Percentiles rank a stretch among this genome's conserved stretches.
Evolutionary conservation across 495 filamentous ascomycete genomes (phyloP).

Genomic region (Arthonia radiata): DNA sequence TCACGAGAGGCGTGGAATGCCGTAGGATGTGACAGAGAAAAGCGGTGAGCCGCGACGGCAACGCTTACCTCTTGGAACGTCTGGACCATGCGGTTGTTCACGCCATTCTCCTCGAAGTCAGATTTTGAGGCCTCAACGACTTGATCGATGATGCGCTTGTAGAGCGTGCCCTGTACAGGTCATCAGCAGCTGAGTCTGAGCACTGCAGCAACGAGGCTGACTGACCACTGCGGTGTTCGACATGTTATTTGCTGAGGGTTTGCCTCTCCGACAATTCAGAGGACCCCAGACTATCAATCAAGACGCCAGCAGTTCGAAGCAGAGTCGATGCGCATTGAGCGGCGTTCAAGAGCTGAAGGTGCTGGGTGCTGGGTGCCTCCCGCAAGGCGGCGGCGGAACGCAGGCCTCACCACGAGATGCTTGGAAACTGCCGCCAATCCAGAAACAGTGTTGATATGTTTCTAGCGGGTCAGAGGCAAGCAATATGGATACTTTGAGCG

Average conservation of each 20-base stretch:
- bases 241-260: too few species aligned
- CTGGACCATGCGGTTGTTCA: constrained; percentile 59
- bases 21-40: too few species aligned
- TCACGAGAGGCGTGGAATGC: too few species aligned
- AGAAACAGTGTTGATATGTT: too few species aligned
- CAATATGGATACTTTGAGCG: too few species aligned
- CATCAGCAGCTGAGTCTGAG: too few species aligned
- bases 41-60: constrained; percentile 6
- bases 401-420: background rate
- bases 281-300: background rate
- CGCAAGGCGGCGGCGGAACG: background rate
- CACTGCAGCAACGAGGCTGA: too few species aligned
- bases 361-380: background rate
- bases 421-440: too few species aligned
- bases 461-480: too few species aligned
- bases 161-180: constrained; percentile 63
- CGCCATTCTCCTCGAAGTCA: constrained; percentile 91
- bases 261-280: background rate
- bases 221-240: background rate
- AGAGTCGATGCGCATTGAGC: background rate
- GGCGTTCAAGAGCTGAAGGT: background rate
- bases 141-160: constrained; percentile 73
- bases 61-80: constrained; percentile 60
- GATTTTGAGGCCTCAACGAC: constrained; percentile 69
- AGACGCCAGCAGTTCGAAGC: background rate